These are phyloP conservation scores for Cordia subcordata DNA, from an alignment of 257 asterid species.

Conservation along the genomic window DNA sequence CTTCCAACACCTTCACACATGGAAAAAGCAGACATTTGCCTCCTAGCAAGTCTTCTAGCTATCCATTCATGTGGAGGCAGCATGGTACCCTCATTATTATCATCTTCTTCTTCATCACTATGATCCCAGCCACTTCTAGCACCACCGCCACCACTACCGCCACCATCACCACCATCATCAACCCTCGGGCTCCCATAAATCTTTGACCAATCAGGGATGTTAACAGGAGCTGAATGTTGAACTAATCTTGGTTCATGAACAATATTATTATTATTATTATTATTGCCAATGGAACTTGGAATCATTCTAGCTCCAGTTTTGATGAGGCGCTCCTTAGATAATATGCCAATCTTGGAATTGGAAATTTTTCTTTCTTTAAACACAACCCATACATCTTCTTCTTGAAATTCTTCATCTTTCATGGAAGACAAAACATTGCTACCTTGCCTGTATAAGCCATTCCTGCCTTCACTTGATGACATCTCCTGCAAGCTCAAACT, in stretches of 20 bases:
- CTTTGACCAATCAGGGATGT: constrained; percentile 60
- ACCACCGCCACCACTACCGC: neutral
- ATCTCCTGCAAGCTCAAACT: constrained; percentile 6
- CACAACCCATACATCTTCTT: constrained; percentile 49
- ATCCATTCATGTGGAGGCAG: constrained; percentile 66
- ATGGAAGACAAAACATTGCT: constrained; percentile 49
- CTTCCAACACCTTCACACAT: constrained; percentile 72
- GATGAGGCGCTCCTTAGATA: constrained; percentile 19
- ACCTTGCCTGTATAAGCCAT: constrained; percentile 34
- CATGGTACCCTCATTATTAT: constrained; percentile 16
- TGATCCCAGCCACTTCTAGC: neutral
- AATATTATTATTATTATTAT: constrained; percentile 3
- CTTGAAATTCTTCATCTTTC: constrained; percentile 56
- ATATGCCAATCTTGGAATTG: constrained; percentile 11
- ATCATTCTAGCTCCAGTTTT: constrained; percentile 28
- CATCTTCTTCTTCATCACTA: constrained; percentile 30
- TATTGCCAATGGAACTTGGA: constrained; percentile 24
- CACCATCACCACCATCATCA: neutral
- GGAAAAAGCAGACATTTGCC: constrained; percentile 40
- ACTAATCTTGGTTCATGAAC: constrained; percentile 1
- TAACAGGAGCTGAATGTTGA: constrained; percentile 46
- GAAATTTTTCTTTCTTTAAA: constrained; percentile 4
- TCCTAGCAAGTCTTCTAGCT: constrained; percentile 36
- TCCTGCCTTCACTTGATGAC: constrained; percentile 28
- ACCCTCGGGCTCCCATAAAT: constrained; percentile 18